A percentile compares a stretch with the other conserved stretches of the same genome.
These are phyloP conservation scores for Cryphonectria nitschkei DNA, from an alignment of 2,329 filamentous ascomycete genomes.

Conservation along the genomic window DNA sequence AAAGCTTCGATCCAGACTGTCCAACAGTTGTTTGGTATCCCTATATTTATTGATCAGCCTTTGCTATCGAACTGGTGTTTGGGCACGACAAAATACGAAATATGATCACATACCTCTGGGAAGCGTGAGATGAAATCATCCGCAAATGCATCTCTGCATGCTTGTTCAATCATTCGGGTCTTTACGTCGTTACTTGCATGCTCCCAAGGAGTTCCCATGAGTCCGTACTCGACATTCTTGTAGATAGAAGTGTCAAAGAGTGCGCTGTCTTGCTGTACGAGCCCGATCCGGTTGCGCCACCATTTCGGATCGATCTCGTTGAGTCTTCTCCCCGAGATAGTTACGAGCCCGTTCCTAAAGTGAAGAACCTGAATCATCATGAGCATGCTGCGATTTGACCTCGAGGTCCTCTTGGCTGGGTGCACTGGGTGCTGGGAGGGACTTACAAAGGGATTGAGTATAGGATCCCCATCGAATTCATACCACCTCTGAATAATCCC, in stretches of 20 bases:
- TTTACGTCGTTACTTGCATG: conserved; percentile 45
- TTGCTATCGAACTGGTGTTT: conserved; percentile 8
- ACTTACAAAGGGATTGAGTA: conserved; percentile 18
- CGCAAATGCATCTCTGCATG: conserved; percentile 70
- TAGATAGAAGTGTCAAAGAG: conserved; percentile 53
- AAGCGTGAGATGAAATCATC: conserved; percentile 70
- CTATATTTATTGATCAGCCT: conserved; percentile 39
- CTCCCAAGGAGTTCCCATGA: conserved; percentile 48
- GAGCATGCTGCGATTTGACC: background rate
- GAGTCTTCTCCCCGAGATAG: conserved; percentile 8
- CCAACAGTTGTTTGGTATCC: conserved; percentile 76
- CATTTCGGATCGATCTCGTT: conserved; percentile 64
- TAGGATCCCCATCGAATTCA: conserved; percentile 28
- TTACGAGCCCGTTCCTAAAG: conserved; percentile 16
- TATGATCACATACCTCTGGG: conserved; percentile 49
- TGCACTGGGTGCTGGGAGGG: too few relatives aligned
- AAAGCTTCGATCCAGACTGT: conserved; percentile 78
- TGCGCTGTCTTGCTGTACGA: conserved; percentile 46
- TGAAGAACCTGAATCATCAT: background rate
- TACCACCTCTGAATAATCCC: conserved; percentile 75
- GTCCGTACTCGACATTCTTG: conserved; percentile 57
- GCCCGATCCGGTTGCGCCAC: conserved; percentile 53
- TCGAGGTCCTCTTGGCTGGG: background rate
- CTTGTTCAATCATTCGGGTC: conserved; percentile 61
- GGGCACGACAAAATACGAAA: too few relatives aligned